phyloP scores from a whole-genome alignment of 306 rosid species.

The Sindora glabra region DNA sequence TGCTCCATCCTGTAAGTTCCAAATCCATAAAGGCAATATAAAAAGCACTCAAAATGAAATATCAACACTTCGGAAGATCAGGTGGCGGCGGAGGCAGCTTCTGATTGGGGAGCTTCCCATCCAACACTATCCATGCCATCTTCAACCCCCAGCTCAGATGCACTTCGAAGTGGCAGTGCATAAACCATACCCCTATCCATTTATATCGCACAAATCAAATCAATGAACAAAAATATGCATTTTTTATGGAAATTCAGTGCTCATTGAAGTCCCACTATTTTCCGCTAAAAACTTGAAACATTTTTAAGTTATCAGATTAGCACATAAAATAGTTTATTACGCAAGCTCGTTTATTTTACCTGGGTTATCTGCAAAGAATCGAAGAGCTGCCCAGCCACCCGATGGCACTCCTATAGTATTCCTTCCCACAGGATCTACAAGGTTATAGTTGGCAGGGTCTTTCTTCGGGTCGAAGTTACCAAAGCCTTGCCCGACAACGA shows the following conservation, averaged over 20 bases:
- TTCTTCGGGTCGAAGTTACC: constrained; percentile 24
- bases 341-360: no score
- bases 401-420: constrained; percentile 22
- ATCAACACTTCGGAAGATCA: constrained; percentile 24
- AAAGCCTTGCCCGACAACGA: constrained; percentile 22
- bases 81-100: constrained; percentile 21
- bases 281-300: no score
- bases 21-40: no score
- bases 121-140: constrained; percentile 22
- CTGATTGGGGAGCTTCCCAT: constrained; percentile 18
- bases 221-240: background rate
- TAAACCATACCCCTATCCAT: constrained; percentile 22
- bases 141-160: constrained; percentile 23
- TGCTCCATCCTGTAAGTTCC: no score
- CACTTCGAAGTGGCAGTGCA: constrained; percentile 28
- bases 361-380: constrained; percentile 27
- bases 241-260: no score
- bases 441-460: constrained; percentile 15
- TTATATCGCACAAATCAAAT: background rate
- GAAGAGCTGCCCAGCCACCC: constrained; percentile 25
- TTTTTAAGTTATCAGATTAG: no score
- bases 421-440: constrained; percentile 22
- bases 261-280: no score
- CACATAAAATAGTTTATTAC: no score
- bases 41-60: no score